A percentile compares a stretch with the other conserved stretches of the same genome.
Evolutionary conservation across 192 early-diverging fungal genomes (phyloP).

Genomic region (Backusella sp.): DNA sequence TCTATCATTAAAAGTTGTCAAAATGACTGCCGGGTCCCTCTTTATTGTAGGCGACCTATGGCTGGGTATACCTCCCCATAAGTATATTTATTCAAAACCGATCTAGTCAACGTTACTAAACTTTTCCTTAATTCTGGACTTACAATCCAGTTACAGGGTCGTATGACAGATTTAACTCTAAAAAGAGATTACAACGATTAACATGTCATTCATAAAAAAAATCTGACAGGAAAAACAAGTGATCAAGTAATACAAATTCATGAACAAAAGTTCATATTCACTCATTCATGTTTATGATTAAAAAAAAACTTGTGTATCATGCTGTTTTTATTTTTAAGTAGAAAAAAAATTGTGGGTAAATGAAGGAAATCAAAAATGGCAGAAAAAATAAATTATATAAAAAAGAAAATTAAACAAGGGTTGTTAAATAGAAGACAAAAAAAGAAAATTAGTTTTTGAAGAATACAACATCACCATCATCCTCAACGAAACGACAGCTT

Average conservation of each 20-base stretch:
- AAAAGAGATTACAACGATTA: not conserved
- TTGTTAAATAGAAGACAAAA: not conserved
- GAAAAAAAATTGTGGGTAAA: not conserved
- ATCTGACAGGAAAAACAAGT: not conserved
- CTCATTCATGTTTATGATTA: not conserved
- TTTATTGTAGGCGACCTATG: too few species aligned
- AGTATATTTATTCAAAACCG: too few species aligned
- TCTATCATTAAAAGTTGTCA: too few species aligned
- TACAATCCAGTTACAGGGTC: too few species aligned
- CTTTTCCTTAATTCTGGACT: too few species aligned
- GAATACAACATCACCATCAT: conserved; percentile 78
- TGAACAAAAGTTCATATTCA: not conserved
- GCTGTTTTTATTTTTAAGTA: not conserved
- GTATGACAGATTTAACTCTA: not conserved
- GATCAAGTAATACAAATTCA: not conserved
- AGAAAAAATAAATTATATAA: conserved; percentile 5
- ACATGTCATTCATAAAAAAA: not conserved
- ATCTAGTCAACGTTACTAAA: too few species aligned
- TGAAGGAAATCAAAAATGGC: not conserved
- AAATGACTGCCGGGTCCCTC: too few species aligned
- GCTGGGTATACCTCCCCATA: too few species aligned
- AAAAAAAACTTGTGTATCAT: not conserved
- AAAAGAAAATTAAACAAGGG: not conserved
- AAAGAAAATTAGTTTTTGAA: conserved; percentile 45
- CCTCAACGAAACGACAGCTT: conserved; percentile 88